A percentile compares a stretch with the other conserved stretches of the same genome.
phyloP scores from a whole-genome alignment of 2,329 filamentous ascomycete genomes.

The Cladosporium austrohemisphaericum region DNA sequence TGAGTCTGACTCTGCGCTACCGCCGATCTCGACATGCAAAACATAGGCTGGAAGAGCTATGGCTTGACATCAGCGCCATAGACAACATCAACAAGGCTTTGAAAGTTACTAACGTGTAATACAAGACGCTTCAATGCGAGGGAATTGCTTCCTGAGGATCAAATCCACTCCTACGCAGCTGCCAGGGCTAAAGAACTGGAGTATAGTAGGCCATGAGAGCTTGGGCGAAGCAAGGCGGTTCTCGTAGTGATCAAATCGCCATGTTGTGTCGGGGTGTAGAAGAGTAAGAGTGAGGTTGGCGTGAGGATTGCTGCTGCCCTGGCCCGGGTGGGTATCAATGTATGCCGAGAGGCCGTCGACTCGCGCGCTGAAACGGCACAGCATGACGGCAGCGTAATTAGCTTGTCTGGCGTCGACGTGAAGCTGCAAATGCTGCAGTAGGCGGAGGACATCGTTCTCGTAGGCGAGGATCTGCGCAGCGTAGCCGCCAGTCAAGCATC shows the following conservation, averaged over 20 bases:
- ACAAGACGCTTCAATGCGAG: not conserved
- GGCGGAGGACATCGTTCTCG: not conserved
- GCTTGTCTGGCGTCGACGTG: constrained; percentile 1
- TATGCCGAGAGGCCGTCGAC: too few relatives aligned
- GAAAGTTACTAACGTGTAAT: not conserved
- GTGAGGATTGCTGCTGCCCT: not conserved
- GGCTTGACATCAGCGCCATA: not conserved
- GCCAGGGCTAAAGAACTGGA: not conserved
- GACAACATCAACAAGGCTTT: too few relatives aligned
- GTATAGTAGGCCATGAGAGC: constrained; percentile 4
- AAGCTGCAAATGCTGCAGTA: not conserved
- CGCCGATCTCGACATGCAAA: constrained; percentile 2
- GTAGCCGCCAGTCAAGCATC: too few relatives aligned
- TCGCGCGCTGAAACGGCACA: not conserved
- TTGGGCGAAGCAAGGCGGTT: not conserved
- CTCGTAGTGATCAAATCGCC: constrained; percentile 2
- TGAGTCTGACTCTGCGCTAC: not conserved
- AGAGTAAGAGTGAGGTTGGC: constrained; percentile 1
- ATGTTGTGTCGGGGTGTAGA: constrained; percentile 2
- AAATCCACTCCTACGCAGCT: not conserved
- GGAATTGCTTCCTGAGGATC: not conserved
- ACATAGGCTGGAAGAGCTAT: constrained; percentile 7
- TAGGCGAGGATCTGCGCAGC: not conserved
- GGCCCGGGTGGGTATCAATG: not conserved
- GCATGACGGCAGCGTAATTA: not conserved